Base-by-base conservation (phyloP, 257 asterid genomes). In the Solanum ossicruentum region DNA sequence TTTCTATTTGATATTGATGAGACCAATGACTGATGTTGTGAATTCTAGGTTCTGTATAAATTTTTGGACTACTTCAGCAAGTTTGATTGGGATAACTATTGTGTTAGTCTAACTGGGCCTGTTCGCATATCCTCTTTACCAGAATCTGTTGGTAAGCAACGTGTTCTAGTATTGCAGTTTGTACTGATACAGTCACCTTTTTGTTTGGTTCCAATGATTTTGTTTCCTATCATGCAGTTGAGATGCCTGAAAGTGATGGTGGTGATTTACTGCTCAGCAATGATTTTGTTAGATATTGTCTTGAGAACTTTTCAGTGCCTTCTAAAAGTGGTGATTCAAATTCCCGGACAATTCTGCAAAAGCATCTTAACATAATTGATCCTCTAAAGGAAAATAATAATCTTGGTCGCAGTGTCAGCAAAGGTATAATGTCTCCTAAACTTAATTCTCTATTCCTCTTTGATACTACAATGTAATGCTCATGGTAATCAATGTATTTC, bases 61-160 rank as follows among this genome's bases (percentile, higher is more conserved):
- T 97, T 97, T 88, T 87, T 97, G 94, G 97, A 95, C 79, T 92
- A 94, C 86, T 97, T 93, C 85, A 92, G 98, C 91, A 91, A 95
- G 83, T 97, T 97, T 45, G 94, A 94, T 66, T 97, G 99, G 99
- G 98, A 93, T 18, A 89, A 91, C 81, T 92, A 93, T 58, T 88
- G 95, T 28, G 84, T 97, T 69, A 95, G 96, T 88, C 87, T 97
- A 89, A 85, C 85, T 63, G 99, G 98, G 26, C 97, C 94, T 20
- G 89, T 93, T 83, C 92, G 88, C 52, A 84, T 93, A 69, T 91
- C 98, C 26, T 90, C 98, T 7, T 85, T 94, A 88, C 98, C 97
- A 4, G 92, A 86, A 72, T 45, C 92, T 80, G 90, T 86, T 61
- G 98, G 99, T 95, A 88, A 92, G 98, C 72, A 81, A 12, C 80